phyloP scores from a whole-genome alignment of 169 alveolate species.

The Eimeria praecox region DNA sequence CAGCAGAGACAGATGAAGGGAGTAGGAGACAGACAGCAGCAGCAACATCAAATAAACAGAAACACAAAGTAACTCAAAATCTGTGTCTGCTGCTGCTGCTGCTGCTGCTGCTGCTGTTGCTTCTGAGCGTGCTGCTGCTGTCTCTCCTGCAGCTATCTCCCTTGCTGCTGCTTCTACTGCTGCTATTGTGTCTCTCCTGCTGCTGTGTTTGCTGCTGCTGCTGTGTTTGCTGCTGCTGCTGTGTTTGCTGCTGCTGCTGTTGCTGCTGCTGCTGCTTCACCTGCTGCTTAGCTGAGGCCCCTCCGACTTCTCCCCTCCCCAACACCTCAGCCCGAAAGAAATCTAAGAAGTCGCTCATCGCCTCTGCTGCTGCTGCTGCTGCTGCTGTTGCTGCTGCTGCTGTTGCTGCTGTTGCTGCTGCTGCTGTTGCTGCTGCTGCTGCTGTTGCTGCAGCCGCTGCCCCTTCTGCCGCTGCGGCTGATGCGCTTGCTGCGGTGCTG shows the following conservation, averaged over 20 bases:
- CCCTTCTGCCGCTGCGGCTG: slow-evolving; percentile 25
- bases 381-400: slow-evolving; percentile 33
- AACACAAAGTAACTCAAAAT: too few species aligned
- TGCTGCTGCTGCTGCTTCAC: background rate
- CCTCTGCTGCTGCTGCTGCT: slow-evolving; percentile 27
- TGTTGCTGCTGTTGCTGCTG: slow-evolving; percentile 21
- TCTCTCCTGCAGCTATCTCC: background rate
- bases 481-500: background rate
- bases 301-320: background rate
- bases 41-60: background rate
- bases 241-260: slow-evolving; percentile 23
- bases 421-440: slow-evolving; percentile 21
- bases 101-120: slow-evolving; percentile 12
- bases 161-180: background rate
- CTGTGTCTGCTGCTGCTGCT: slow-evolving; percentile 11
- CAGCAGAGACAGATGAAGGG: too few species aligned
- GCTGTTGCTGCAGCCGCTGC: background rate
- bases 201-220: background rate
- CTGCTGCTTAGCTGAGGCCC: slow-evolving; percentile 27
- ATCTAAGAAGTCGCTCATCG: slow-evolving; percentile 19
- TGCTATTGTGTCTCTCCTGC: slow-evolving; percentile 5
- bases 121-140: background rate
- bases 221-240: slow-evolving; percentile 17
- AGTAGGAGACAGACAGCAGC: background rate
- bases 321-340: slow-evolving; percentile 39